Base-by-base conservation (phyloP, 495 filamentous ascomycete genomes). In the Aspergillus sparsus region DNA sequence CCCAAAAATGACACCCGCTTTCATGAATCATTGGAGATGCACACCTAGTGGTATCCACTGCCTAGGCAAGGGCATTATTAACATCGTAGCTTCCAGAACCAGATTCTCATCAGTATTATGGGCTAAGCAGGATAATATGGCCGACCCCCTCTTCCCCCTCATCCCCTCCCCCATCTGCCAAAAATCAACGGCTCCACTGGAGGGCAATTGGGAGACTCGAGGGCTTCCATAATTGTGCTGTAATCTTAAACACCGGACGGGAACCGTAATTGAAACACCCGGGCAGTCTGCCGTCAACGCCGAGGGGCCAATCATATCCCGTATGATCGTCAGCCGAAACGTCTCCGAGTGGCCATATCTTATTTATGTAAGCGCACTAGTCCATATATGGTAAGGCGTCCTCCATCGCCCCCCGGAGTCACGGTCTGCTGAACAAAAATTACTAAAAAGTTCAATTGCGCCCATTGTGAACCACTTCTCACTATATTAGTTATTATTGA, bases 281-380 rank as follows among this genome's bases (percentile, higher is more conserved):
- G 8, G 3, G 7, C 33, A 32, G 27, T 27, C 21, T 27, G 21
- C 21, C 21, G 21, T 27, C 21, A 27, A 27, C 21, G 21, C 21
- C 21, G 21, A 27, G 21, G 21, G 21, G 21, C 58, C 58, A 61
- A 61, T 61, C 45, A 45, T 16, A 27, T 3, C 18, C 16, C 35
- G 34, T 10, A 7, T 12, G 12, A 61, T 55, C 58, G 58, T 61
- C 58, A 61, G 58, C 58, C 49, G 27, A 51, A 51, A 13, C 27
- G 32, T 13, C 49, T 21, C 49, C 49, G 49, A 51, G 49, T 31
- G 27, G 45, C 45, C 45, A 36, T 33, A 11, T 15, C n/a, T 7
- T 5, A 16, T 0, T 50, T 13, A 60, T 7, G 31, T 61, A 55
- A 61, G 51, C 51, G 7, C 34, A 27, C 51, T 51, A 58, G 56